Base-by-base conservation (phyloP, 176 grass and related monocot genomes). In the Leersia perrieri region DNA sequence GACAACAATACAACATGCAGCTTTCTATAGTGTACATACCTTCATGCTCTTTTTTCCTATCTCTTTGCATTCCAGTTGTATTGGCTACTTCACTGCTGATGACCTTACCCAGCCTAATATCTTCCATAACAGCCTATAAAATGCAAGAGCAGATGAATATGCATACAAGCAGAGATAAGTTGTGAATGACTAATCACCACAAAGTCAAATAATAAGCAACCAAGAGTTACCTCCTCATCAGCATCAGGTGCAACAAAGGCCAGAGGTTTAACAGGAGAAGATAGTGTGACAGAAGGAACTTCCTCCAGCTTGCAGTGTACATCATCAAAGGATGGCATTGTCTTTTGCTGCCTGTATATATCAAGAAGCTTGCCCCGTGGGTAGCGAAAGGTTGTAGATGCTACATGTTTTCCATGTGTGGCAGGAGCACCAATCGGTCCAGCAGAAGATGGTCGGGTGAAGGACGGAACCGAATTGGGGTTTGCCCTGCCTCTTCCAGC, bases 281-380 rank as follows among this genome's bases (percentile, higher is more conserved):
- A 86, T 36, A 91, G 73, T 73, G 92, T 93, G 53, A 99, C 71
- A 16, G 82, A 83, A 86, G 90, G 88, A 85, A 91, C 85, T 84
- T 91, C 82, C 80, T 91, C 90, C 73, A 93, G 57, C 70, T 68
- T 88, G 68, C 49, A 66, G 6, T 75, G 66, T 42, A 42, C 67
- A 74, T 73, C 85, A 40, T 96, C 77, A 40, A 90, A 83, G 42
- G 83, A 82, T 64, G 68, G 44, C 33, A 70, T 38, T 4, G 33
- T 40, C 79, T 76, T 91, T 32, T 93, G 83, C 65, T 93, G 88
- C 84, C 96, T 91, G 74, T 98, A 98, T 84, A 98, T 93, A 74
- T 98, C 96, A 77, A 98, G 96, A 82, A 98, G 87, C 72, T 89
- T 98, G 27, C 86, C 96, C 83, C 96, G 93, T 83, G 96, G 96